Conservation (phyloP, 345 rosid species). For the Gossypioides kirkii region DNA sequence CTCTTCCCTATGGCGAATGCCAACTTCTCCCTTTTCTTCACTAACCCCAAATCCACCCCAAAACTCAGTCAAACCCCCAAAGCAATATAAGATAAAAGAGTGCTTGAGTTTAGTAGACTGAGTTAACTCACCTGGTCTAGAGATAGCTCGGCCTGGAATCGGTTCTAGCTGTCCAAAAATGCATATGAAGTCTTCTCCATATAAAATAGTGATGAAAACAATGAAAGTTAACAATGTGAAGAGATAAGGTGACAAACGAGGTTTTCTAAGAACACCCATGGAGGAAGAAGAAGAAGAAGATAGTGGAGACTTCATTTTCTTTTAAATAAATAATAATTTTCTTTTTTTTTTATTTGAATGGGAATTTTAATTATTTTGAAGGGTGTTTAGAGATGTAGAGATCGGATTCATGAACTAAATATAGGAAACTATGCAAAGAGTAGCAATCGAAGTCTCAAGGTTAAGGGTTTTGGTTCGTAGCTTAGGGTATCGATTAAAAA, state of each 20-base stretch:
- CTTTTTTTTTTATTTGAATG: background rate
- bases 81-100: background rate
- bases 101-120: no score
- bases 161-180: conserved; percentile 52
- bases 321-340: background rate
- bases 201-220: conserved; percentile 56
- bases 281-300: conserved; percentile 40
- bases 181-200: conserved; percentile 74
- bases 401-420: background rate
- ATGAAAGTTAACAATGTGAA: conserved; percentile 61
- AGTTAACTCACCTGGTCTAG: conserved; percentile 35
- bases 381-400: conserved; percentile 1
- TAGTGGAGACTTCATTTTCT: conserved; percentile 41
- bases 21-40: conserved; percentile 47
- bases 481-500: no score
- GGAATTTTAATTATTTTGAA: background rate
- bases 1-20: conserved; percentile 58
- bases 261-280: conserved; percentile 41
- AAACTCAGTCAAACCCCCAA: conserved; percentile 2
- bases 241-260: conserved; percentile 71
- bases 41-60: conserved; percentile 22
- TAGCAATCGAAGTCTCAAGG: background rate
- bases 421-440: background rate
- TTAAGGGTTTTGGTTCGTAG: no score
- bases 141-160: conserved; percentile 16